A percentile compares a stretch with the other conserved stretches of the same genome.
Evolutionary conservation across 495 filamentous ascomycete genomes (phyloP).

Genomic region (Geoglossum glabrum): DNA sequence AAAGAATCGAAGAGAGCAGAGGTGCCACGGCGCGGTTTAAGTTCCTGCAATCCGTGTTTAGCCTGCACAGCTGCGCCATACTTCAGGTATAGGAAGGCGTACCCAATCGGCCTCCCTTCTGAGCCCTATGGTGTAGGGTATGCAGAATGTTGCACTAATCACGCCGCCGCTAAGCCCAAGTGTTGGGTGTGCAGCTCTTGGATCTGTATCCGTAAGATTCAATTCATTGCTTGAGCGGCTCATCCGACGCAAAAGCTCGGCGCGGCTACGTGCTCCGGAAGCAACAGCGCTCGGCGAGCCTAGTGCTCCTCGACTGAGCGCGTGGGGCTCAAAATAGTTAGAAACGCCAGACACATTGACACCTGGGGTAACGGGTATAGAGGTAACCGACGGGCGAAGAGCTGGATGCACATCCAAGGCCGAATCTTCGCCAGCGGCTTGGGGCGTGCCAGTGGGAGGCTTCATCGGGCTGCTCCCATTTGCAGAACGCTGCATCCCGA

Average conservation of each 20-base stretch:
- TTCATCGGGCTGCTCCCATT: not conserved
- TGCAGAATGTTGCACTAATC: conserved; percentile 72
- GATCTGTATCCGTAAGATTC: conserved; percentile 36
- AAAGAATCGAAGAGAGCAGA: conserved; percentile 82
- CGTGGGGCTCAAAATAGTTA: conserved; percentile 2
- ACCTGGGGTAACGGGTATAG: conserved; percentile 28
- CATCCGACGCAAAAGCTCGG: conserved; percentile 41
- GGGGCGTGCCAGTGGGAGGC: not conserved
- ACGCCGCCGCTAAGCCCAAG: conserved; percentile 59
- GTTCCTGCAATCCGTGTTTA: conserved; percentile 27
- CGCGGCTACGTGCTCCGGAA: conserved; percentile 16
- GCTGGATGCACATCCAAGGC: conserved; percentile 9
- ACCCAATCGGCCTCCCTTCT: conserved; percentile 56
- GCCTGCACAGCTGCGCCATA: conserved; percentile 2
- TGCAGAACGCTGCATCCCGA: not conserved
- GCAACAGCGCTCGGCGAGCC: conserved; percentile 26
- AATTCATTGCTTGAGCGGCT: conserved; percentile 26
- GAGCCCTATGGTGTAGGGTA: conserved; percentile 55
- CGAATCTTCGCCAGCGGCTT: not conserved
- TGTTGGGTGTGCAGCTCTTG: conserved; percentile 39
- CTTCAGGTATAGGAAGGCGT: conserved; percentile 16
- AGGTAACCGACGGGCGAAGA: conserved; percentile 15
- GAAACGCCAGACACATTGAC: conserved; percentile 13
- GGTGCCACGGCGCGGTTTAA: conserved; percentile 58
- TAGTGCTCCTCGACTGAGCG: not conserved